Percentiles rank a stretch among this genome's conserved stretches.
These are phyloP conservation scores for Clonostachys rhizophaga DNA, from an alignment of 2,329 filamentous ascomycete genomes.

Conservation along the genomic window DNA sequence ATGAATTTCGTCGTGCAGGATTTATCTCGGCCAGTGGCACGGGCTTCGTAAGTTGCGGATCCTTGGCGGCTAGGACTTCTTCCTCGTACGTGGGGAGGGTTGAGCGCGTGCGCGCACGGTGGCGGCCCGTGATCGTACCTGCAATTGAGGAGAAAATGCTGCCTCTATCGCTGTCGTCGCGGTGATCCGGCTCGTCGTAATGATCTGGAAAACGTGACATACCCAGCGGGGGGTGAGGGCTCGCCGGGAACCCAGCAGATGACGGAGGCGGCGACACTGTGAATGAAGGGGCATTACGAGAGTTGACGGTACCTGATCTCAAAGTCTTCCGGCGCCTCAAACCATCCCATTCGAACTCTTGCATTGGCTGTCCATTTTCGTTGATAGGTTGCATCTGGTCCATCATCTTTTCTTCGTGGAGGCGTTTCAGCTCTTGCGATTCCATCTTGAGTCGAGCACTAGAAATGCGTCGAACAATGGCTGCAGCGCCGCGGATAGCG, in stretches of 20 bases:
- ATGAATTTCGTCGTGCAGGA: slow-evolving; percentile 19
- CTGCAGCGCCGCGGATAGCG: slow-evolving; percentile 85
- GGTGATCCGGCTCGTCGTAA: slow-evolving; percentile 44
- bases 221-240: slow-evolving; percentile 70
- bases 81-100: slow-evolving; percentile 21
- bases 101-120: slow-evolving; percentile 23
- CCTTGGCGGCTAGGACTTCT: slow-evolving; percentile 25
- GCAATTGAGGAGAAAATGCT: slow-evolving; percentile 50
- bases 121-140: slow-evolving; percentile 43
- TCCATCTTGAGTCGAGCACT: slow-evolving; percentile 72
- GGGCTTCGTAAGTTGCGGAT: slow-evolving; percentile 46
- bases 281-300: slow-evolving; percentile 5
- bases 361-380: slow-evolving; percentile 61
- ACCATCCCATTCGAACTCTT: slow-evolving; percentile 81
- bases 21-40: slow-evolving; percentile 61
- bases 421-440: slow-evolving; percentile 69
- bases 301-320: slow-evolving; percentile 9
- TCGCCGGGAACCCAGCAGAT: slow-evolving; percentile 11
- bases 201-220: slow-evolving; percentile 76
- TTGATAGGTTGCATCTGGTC: slow-evolving; percentile 70
- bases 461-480: slow-evolving; percentile 81
- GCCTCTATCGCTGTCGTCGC: slow-evolving; percentile 41
- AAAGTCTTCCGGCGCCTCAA: slow-evolving; percentile 68
- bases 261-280: slow-evolving; percentile 18
- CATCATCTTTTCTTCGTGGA: slow-evolving; percentile 72